Base-by-base conservation (phyloP, 2,329 filamentous ascomycete genomes). In the Calonectria ilicicola region DNA sequence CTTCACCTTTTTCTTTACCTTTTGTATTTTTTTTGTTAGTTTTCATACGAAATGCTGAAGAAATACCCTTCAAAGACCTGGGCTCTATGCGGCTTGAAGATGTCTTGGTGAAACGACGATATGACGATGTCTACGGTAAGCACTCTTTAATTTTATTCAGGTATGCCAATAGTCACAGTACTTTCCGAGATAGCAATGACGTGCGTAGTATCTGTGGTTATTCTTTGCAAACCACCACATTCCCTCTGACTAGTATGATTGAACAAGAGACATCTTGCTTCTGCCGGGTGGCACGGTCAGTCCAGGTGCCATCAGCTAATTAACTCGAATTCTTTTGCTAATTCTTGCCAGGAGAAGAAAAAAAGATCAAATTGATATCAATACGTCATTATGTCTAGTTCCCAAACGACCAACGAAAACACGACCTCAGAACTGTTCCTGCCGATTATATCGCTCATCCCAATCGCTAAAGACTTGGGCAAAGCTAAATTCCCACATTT, bases 321-420 rank as follows among this genome's bases (percentile, higher is more conserved):
- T 60, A 32, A 60, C 35, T 23, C 32, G 17, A 19, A 23, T 19
- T 19, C 14, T 38, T 26, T 38, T 21, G 35, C 38, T 23, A 60
- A 26, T 4, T 40, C 32, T 26, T 60, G 35, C 53, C 5, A 40
- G 21, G 38, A 60, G 32, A 12, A 44, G 23, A 60, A 40, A 60
- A 38, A 15, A 56, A 60, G 32, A 27, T 40, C 53, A 60, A 60
- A 60, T 60, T 60, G 53, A 60, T 60, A 60, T 60, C 35, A 40
- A 32, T 35, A 21, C 38, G 53, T 40, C 53, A 35, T 60, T 60
- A 60, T 60, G 53, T 21, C 40, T 40, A 60, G 53, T 27, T 53
- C 35, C 35, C 53, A 38, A 19, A 19, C 26, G 23, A 5, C 32
- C 53, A 27, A 19, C 21, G 14, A 40, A 58, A 60, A 38, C 21